A percentile compares a stretch with the other conserved stretches of the same genome.
Evolutionary conservation across 23 red algal species (phyloP).

Genomic region (Chondrus crispus): DNA sequence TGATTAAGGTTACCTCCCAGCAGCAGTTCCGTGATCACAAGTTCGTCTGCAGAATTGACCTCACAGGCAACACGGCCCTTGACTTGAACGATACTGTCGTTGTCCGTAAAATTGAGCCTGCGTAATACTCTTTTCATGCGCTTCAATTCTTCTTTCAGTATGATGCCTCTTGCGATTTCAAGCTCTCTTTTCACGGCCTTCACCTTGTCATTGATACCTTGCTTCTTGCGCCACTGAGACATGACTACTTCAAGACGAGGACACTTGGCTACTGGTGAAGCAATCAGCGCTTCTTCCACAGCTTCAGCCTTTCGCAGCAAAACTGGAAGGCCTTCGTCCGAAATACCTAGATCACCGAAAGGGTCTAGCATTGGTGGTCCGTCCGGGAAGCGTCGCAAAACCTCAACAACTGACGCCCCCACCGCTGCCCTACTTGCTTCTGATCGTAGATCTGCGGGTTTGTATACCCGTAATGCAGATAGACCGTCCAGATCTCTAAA

Average conservation of each 20-base stretch:
- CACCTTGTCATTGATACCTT: constrained; percentile 44
- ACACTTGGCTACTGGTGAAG: constrained; percentile 45
- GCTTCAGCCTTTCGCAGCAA: constrained; percentile 81
- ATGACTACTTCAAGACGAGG: neutral
- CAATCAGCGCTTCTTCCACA: constrained; percentile 67
- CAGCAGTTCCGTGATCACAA: constrained; percentile 80
- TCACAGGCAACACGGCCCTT: constrained; percentile 98
- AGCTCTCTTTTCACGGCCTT: constrained; percentile 50
- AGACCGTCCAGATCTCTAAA: constrained; percentile 63
- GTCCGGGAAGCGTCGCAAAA: constrained; percentile 59
- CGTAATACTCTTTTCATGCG: constrained; percentile 78
- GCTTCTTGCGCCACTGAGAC: constrained; percentile 44
- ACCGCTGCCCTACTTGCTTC: constrained; percentile 57
- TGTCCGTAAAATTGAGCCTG: constrained; percentile 71
- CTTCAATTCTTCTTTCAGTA: constrained; percentile 83
- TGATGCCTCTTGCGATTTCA: constrained; percentile 70
- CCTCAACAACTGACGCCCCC: constrained; percentile 75
- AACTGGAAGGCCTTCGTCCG: constrained; percentile 55
- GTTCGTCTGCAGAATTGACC: constrained; percentile 87
- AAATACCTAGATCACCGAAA: constrained; percentile 71
- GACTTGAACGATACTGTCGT: constrained; percentile 77
- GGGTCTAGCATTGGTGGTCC: constrained; percentile 87
- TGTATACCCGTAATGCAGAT: constrained; percentile 78
- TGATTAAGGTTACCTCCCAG: constrained; percentile 79
- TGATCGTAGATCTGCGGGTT: constrained; percentile 64